phyloP scores from a whole-genome alignment of 2,329 filamentous ascomycete species.

The Trichocomaceae sp. region DNA sequence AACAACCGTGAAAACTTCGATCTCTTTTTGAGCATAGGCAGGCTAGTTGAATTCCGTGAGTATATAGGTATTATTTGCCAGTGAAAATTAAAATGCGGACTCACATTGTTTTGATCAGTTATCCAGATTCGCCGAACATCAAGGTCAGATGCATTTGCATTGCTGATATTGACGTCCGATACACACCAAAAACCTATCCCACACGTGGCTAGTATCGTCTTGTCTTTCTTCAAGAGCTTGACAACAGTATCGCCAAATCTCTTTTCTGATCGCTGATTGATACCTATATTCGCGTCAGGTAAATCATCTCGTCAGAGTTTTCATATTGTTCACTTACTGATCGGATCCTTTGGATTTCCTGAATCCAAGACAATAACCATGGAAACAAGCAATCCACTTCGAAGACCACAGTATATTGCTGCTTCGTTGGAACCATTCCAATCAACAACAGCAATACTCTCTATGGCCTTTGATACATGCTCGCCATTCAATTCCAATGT shows the following conservation, averaged over 20 bases:
- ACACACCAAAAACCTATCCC: slow-evolving; percentile 34
- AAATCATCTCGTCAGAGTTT: slow-evolving; percentile 14
- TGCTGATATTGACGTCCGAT: slow-evolving; percentile 22
- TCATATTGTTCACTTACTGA: slow-evolving; percentile 21
- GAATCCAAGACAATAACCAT: slow-evolving; percentile 25
- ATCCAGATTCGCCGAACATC: slow-evolving; percentile 34
- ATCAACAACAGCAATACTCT: slow-evolving; percentile 28
- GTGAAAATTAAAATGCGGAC: slow-evolving; percentile 12
- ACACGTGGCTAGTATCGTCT: slow-evolving; percentile 30
- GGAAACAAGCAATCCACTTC: slow-evolving; percentile 39
- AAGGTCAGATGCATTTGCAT: slow-evolving; percentile 20
- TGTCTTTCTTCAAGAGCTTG: slow-evolving; percentile 25
- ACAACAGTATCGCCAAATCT: slow-evolving; percentile 33
- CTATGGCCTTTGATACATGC: slow-evolving; percentile 30
- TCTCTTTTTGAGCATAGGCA: slow-evolving; percentile 30
- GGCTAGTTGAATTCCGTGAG: slow-evolving; percentile 24
- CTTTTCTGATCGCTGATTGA: slow-evolving; percentile 25
- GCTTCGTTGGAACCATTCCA: slow-evolving; percentile 12
- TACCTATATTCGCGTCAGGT: slow-evolving; percentile 21
- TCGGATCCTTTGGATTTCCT: slow-evolving; percentile 15
- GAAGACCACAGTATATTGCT: slow-evolving; percentile 40
- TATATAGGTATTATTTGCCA: background rate
- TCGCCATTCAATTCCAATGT: slow-evolving; percentile 20
- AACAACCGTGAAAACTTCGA: slow-evolving; percentile 33
- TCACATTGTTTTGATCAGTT: slow-evolving; percentile 38